Evolutionary conservation across 495 filamentous ascomycete species (phyloP).

Genomic region (Acidiella bohemica): DNA sequence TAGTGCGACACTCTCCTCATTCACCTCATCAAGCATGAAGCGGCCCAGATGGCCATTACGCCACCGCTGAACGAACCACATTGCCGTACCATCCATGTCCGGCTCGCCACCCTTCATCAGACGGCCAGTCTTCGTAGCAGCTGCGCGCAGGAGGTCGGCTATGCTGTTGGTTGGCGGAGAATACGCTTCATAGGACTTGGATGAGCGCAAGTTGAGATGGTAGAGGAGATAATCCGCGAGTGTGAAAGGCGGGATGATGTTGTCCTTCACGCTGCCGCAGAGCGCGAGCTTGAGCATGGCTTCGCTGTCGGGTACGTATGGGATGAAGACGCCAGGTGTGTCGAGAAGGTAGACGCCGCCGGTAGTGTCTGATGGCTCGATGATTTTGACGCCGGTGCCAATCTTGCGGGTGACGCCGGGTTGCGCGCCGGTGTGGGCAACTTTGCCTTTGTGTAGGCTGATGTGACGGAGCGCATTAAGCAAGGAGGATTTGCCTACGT

Average conservation of each 20-base stretch:
- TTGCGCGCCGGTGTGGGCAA: conserved; percentile 65
- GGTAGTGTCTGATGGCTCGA: conserved; percentile 22
- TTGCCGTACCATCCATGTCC: conserved; percentile 58
- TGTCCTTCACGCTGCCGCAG: conserved; percentile 82
- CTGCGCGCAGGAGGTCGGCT: conserved; percentile 46
- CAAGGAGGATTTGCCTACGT: conserved; percentile 83
- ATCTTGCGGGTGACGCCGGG: conserved; percentile 86
- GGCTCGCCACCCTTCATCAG: conserved; percentile 60
- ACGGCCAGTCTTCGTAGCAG: conserved; percentile 61
- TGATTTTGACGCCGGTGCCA: conserved; percentile 67
- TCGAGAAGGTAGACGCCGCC: conserved; percentile 52
- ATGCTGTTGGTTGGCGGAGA: conserved; percentile 72
- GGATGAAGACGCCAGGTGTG: conserved; percentile 81
- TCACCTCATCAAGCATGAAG: conserved; percentile 70
- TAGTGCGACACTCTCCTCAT: conserved; percentile 38
- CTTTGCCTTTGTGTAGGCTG: conserved; percentile 61
- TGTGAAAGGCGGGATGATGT: conserved; percentile 57
- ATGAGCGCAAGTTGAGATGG: conserved; percentile 51
- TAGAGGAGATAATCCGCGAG: conserved; percentile 84
- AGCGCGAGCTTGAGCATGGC: conserved; percentile 87
- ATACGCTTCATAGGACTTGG: conserved; percentile 49
- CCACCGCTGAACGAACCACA: conserved; percentile 79
- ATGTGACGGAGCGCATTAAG: conserved; percentile 68
- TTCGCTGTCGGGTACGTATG: conserved; percentile 70
- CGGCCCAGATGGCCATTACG: conserved; percentile 59